phyloP scores from a whole-genome alignment of 2,329 filamentous ascomycete genomes.

The Rutstroemia sp. region DNA sequence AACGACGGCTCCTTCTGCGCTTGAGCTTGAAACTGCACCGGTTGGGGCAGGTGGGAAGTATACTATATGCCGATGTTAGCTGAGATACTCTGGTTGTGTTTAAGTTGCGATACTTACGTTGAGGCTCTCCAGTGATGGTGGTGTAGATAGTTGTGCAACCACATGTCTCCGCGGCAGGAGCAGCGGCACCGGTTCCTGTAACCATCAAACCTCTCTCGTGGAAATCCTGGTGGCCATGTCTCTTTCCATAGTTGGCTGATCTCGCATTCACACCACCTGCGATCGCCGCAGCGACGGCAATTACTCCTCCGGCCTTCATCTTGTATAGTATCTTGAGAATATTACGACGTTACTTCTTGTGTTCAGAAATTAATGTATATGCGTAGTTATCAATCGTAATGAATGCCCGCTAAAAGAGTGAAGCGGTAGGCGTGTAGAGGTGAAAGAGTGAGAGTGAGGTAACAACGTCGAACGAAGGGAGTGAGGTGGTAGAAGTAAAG shows the following conservation, averaged over 20 bases:
- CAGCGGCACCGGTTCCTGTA: conserved; percentile 10
- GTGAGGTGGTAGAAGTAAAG: conserved; percentile 25
- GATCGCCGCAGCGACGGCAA: conserved; percentile 56
- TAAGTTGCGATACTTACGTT: conserved; percentile 43
- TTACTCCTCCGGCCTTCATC: conserved; percentile 64
- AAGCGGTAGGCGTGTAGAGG: conserved; percentile 51
- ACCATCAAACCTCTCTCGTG: conserved; percentile 39
- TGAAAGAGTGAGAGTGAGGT: conserved; percentile 41
- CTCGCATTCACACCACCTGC: conserved; percentile 48
- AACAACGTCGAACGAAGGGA: conserved; percentile 22
- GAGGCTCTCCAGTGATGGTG: conserved; percentile 60
- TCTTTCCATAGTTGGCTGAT: conserved; percentile 41
- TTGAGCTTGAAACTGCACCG: not conserved
- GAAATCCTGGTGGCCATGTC: conserved; percentile 50
- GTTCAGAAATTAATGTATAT: conserved; percentile 10
- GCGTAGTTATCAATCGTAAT: conserved; percentile 16
- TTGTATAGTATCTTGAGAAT: conserved; percentile 31
- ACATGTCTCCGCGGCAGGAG: conserved; percentile 41
- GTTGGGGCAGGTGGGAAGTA: conserved; percentile 20
- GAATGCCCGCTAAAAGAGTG: conserved; percentile 86
- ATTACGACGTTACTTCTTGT: conserved; percentile 17
- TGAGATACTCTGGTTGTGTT: not conserved
- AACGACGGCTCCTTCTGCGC: not conserved
- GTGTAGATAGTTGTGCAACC: conserved; percentile 69
- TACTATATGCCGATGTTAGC: conserved; percentile 12